A percentile compares a stretch with the other conserved stretches of the same genome.
phyloP scores from a whole-genome alignment of 805 yeast species.

The Sugiyamaella valdiviana region DNA sequence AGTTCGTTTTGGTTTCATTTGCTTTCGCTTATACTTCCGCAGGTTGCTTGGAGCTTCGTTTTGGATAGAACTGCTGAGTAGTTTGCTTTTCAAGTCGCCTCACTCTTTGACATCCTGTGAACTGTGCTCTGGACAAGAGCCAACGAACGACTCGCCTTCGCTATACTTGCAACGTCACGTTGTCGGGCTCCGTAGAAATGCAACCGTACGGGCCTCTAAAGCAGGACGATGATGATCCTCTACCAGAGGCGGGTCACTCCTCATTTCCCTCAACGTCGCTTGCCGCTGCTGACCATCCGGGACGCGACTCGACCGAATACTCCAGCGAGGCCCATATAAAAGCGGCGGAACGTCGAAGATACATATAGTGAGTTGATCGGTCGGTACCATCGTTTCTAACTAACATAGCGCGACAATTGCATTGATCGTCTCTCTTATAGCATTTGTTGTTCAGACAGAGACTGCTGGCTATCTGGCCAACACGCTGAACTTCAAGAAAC shows the following conservation, averaged over 20 bases:
- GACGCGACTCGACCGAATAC: background rate
- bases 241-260: no score
- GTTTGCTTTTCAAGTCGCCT: no score
- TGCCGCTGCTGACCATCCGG: no score
- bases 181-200: background rate
- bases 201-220: background rate
- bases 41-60: no score
- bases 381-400: background rate
- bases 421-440: conserved; percentile 42
- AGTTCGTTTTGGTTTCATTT: no score
- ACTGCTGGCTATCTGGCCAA: conserved; percentile 63
- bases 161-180: background rate
- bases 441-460: conserved; percentile 79
- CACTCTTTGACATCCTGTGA: no score
- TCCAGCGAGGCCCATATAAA: background rate
- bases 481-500: conserved; percentile 54
- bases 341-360: background rate
- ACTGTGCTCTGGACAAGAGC: no score
- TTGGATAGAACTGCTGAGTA: no score
- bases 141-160: background rate
- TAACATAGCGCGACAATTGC: conserved; percentile 37
- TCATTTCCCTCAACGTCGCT: no score
- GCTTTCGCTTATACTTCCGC: no score
- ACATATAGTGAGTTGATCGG: background rate
- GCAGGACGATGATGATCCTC: background rate